Evolutionary conservation across 169 alveolate genomes (phyloP), one percentile per base, ranked within the genome.

Genomic region (Theileria luwenshuni): DNA sequence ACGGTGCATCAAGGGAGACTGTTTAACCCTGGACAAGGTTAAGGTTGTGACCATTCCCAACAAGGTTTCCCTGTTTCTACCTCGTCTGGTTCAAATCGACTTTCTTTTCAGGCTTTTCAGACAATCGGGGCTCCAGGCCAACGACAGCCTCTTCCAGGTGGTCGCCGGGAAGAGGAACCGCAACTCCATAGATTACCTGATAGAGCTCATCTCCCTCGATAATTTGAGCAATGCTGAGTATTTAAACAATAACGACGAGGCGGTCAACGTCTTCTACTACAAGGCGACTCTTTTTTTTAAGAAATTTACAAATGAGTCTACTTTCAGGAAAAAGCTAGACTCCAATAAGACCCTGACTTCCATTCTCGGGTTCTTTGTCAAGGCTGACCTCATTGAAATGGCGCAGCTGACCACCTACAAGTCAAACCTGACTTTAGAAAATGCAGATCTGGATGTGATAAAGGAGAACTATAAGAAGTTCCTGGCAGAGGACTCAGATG

Each of bases 21-120:
- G 85, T 21, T 51, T 69, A 27, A 65, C 60, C 32, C 7, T 76
- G n/a, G 80, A 76, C 54, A 42, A 32, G n/a, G 61, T 68, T 5
- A 54, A 15, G 25, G 59, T 43, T 15, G 54, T 35, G 38, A 38
- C 21, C 28, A 5, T 28, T 35, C 21, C 41, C 0, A 41, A 52
- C 8, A 27, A 52, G 27, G 64, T 65, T 19, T 65, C 59, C 27
- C 75, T 76, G 8, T 3, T 10, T n/a, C 73, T 76, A 10, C 86
- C 86, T 3, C 32, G 70, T 35, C 77, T 74, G n/a, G 59, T 33
- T 62, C 86, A 76, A 74, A 41, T 76, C 45, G 74, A 68, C 33
- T 65, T 67, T 32, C 80, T 79, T 19, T 76, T 76, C 65, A 1
- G 13, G 17, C 38, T 69, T 45, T 69, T 76, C 73, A 76, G 42